Base-by-base conservation (phyloP, 164 flowering plant species). In the Nymphaea thermarum region DNA sequence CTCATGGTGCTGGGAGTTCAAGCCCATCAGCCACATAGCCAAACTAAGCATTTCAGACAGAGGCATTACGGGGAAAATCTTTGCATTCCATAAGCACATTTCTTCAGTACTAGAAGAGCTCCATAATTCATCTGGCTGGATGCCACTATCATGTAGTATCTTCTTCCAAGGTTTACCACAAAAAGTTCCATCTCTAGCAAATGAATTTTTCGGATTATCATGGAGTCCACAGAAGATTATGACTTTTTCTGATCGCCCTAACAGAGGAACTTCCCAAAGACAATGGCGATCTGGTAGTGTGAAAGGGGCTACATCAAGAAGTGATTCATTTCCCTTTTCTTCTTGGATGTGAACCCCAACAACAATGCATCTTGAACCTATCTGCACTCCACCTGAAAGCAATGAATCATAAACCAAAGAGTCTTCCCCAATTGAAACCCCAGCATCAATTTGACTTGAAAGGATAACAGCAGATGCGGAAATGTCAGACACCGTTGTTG, bases 241-340 rank as follows among this genome's bases (percentile, higher is more conserved):
- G 43, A 89, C 83, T 74, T 79, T 85, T 66, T 74, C 86, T 3
- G 76, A 77, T 72, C 79, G 65, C 68, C 84, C 94, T 43, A 86
- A 74, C 68, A 92, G 82, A 8, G 98, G 99, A 75, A 92, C 99
- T 82, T 95, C 98, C 99, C 99, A 95, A 67, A 95, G 82, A 76
- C 98, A 95, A 80, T 90, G 98, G 63, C 96, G 94, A 80, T 92
- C 98, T 17, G 99, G 99, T 70, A 95, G 91, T 74, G 89, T 71
- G 77, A 95, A 92, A 69, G 75, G 80, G 76, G 79, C 74, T 63
- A 75, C 72, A 67, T 77, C 75, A 42, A 74, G 78, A 42, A 65
- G 64, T 6, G 63, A 59, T 67, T 16, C 70, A 63, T 67, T 43
- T 44, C 64, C 68, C 41, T n/a, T 45, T 3, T 66, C 78, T 66